Percentiles rank a stretch among this genome's conserved stretches.
These are phyloP conservation scores for Diplodia intermedia DNA, from an alignment of 2,329 filamentous ascomycete genomes.

Conservation along the genomic window DNA sequence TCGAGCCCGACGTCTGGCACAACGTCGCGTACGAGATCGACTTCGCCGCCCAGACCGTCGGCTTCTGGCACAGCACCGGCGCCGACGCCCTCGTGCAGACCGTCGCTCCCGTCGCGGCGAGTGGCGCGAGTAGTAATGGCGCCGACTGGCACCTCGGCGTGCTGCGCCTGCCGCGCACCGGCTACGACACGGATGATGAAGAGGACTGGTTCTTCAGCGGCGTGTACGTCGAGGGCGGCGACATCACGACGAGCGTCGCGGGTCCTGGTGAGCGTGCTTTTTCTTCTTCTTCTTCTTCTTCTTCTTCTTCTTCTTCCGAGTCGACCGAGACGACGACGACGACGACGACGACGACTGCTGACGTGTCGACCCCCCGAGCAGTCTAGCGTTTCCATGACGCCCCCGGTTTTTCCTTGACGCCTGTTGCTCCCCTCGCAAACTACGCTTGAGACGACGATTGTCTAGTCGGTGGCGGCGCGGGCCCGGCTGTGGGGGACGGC, in stretches of 20 bases:
- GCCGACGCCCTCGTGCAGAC: slow-evolving; percentile 63
- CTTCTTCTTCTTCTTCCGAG: background rate
- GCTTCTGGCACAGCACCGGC: slow-evolving; percentile 74
- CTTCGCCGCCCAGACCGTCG: slow-evolving; percentile 67
- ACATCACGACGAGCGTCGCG: slow-evolving; percentile 39
- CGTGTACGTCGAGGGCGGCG: slow-evolving; percentile 71
- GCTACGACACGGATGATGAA: slow-evolving; percentile 57
- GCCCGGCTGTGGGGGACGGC: background rate
- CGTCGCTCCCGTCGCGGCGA: slow-evolving; percentile 65
- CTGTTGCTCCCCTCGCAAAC: background rate
- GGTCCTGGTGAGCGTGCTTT: slow-evolving; percentile 34
- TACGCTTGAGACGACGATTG: background rate
- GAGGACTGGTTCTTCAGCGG: slow-evolving; percentile 78
- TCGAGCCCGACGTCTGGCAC: slow-evolving; percentile 71
- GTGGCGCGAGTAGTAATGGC: slow-evolving; percentile 70
- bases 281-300: background rate
- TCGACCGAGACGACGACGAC: too few relatives aligned
- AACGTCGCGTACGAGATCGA: slow-evolving; percentile 78
- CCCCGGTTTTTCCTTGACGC: background rate
- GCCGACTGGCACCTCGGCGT: slow-evolving; percentile 77
- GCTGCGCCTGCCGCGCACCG: slow-evolving; percentile 66
- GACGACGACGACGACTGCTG: background rate
- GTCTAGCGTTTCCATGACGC: background rate
- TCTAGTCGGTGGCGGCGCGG: background rate
- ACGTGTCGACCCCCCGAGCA: background rate